Conservation (phyloP, 2,329 filamentous ascomycete species). For the Paraconiothyrium sp. region DNA sequence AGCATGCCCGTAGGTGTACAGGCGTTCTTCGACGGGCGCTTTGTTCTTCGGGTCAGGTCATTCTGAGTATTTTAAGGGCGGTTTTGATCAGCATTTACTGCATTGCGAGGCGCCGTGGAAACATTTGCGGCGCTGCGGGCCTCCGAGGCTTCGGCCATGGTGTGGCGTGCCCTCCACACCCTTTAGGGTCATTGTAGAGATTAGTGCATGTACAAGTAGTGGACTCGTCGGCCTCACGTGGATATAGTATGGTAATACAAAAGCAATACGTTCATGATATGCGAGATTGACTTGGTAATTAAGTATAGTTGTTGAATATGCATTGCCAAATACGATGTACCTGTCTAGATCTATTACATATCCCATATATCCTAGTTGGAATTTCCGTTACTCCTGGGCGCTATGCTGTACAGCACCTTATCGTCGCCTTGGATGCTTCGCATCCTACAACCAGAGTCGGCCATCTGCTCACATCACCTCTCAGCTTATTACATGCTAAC, state of each 20-base stretch:
- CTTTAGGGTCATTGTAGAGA: conserved; percentile 6
- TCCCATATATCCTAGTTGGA: background rate
- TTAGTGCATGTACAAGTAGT: conserved; percentile 13
- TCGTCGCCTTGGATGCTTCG: background rate
- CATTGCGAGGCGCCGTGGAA: conserved; percentile 29
- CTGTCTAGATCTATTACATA: background rate
- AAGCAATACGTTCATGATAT: conserved; percentile 1
- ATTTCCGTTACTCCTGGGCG: background rate
- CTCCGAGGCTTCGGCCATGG: background rate
- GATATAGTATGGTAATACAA: background rate
- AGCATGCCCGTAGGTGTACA: background rate
- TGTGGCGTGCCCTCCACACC: background rate
- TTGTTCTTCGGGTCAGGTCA: background rate
- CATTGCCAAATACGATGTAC: background rate
- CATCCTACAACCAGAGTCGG: background rate
- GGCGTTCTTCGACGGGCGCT: background rate
- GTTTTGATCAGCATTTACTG: conserved; percentile 12
- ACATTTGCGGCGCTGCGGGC: background rate
- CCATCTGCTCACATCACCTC: background rate
- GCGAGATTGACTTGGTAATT: background rate
- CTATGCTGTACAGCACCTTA: background rate
- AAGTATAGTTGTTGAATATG: background rate
- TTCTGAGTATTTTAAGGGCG: background rate
- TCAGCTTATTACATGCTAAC: background rate
- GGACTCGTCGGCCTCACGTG: background rate